phyloP scores from a whole-genome alignment of 345 rosid species.

The Barbarea vulgaris region DNA sequence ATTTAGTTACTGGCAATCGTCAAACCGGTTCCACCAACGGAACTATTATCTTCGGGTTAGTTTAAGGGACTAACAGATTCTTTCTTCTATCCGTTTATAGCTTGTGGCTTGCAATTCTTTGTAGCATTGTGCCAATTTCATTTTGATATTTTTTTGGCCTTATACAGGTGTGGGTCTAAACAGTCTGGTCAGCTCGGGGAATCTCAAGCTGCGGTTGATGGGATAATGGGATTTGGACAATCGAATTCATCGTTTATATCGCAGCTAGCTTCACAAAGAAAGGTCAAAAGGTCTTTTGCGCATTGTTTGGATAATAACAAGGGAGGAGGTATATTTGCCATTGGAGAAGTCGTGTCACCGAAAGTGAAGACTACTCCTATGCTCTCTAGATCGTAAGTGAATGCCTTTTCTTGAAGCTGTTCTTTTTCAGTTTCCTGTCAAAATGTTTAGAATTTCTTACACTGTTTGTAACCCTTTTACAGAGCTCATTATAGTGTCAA shows the following conservation, averaged over 20 bases:
- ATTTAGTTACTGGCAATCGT: constrained; percentile 61
- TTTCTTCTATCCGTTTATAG: not conserved
- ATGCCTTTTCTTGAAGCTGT: constrained; percentile 17
- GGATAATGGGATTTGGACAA: constrained; percentile 92
- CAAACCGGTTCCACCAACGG: constrained; percentile 59
- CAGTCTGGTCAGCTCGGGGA: constrained; percentile 80
- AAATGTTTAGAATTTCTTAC: not conserved
- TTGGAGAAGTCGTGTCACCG: constrained; percentile 80
- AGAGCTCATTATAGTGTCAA: constrained; percentile 87
- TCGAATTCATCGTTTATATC: constrained; percentile 82
- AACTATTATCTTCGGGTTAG: constrained; percentile 75
- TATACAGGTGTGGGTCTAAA: constrained; percentile 67
- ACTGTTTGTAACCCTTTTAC: constrained; percentile 25
- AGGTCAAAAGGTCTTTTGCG: constrained; percentile 68
- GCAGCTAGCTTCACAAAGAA: constrained; percentile 77
- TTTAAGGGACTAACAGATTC: not conserved
- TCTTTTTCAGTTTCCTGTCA: constrained; percentile 6
- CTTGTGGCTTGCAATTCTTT: not conserved
- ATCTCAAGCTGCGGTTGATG: constrained; percentile 77
- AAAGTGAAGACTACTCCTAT: constrained; percentile 77
- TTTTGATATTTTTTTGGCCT: not conserved
- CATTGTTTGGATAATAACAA: constrained; percentile 78
- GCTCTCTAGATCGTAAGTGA: constrained; percentile 71
- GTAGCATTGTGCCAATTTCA: not conserved
- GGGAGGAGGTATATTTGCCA: constrained; percentile 92